Conservation (phyloP, 768 basidiomycete genomes). For the Cystoderma amianthinum region DNA sequence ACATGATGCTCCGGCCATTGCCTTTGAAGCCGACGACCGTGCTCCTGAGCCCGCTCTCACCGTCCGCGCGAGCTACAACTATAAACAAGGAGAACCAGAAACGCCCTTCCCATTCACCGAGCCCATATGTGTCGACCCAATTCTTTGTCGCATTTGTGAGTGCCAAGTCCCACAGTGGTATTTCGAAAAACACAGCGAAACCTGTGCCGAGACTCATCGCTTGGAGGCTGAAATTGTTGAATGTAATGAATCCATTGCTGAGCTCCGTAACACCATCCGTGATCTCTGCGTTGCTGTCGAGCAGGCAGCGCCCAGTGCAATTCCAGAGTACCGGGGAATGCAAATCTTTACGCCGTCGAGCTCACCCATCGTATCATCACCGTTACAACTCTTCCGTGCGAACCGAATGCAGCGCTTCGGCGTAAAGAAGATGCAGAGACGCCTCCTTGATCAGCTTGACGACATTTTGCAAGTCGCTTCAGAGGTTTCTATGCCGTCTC, state of each 20-base stretch:
- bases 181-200: slow-evolving; percentile 99
- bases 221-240: slow-evolving; percentile 92
- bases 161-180: slow-evolving; percentile 97
- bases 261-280: slow-evolving; percentile 81
- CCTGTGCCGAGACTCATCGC: slow-evolving; percentile 92
- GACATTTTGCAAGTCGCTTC: slow-evolving; percentile 76
- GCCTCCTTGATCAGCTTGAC: slow-evolving; percentile 79
- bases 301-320: slow-evolving; percentile 55
- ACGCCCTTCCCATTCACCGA: slow-evolving; percentile 73
- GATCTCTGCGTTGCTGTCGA: slow-evolving; percentile 72
- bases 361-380: slow-evolving; percentile 66
- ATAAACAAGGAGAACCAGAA: slow-evolving; percentile 29
- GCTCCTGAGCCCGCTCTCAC: slow-evolving; percentile 33
- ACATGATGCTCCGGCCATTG: slow-evolving; percentile 54
- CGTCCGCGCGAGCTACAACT: slow-evolving; percentile 26
- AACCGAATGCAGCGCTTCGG: slow-evolving; percentile 75
- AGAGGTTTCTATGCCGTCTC: slow-evolving; percentile 79
- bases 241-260: slow-evolving; percentile 88
- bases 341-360: slow-evolving; percentile 72
- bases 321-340: slow-evolving; percentile 83
- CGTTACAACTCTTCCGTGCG: slow-evolving; percentile 70
- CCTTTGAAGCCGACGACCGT: slow-evolving; percentile 44
- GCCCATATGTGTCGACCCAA: slow-evolving; percentile 74
- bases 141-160: slow-evolving; percentile 97
- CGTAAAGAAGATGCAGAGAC: slow-evolving; percentile 76